These are phyloP conservation scores for Euryodendron excelsum DNA, from an alignment of 148 eudicot genomes.

Conservation along the genomic window DNA sequence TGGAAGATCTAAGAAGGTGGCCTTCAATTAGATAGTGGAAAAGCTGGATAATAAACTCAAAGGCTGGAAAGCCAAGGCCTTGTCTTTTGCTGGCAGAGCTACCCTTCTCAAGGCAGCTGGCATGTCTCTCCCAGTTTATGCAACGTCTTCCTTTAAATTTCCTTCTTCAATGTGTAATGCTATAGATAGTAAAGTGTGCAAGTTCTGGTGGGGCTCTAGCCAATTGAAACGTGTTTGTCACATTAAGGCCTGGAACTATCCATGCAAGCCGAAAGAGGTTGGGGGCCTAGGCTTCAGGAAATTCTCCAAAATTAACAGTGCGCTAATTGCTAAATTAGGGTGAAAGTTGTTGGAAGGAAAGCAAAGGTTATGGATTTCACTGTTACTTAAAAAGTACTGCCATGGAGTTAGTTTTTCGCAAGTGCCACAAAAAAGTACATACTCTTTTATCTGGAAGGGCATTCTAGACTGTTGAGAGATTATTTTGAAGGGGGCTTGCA, in stretches of 20 bases:
- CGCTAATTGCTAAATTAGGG: neutral
- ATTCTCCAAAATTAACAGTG: too few relatives aligned
- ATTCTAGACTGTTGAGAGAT: neutral
- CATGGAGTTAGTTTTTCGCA: neutral
- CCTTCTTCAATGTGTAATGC: too few relatives aligned
- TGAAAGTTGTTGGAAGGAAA: neutral
- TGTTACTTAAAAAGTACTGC: too few relatives aligned
- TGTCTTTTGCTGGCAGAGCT: too few relatives aligned
- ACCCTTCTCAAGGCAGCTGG: neutral
- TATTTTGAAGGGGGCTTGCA: too few relatives aligned
- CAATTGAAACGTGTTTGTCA: neutral
- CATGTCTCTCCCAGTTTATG: neutral
- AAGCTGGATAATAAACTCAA: too few relatives aligned
- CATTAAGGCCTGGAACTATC: neutral
- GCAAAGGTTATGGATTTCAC: neutral
- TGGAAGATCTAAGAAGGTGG: neutral
- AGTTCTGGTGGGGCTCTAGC: too few relatives aligned
- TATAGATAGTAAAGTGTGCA: neutral
- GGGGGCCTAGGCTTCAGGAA: too few relatives aligned
- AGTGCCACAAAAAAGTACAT: neutral
- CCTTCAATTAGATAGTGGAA: neutral
- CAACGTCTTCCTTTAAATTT: neutral
- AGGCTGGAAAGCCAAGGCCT: too few relatives aligned
- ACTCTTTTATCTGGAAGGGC: neutral
- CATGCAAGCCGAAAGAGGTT: neutral